Base-by-base conservation (phyloP, 2,329 filamentous ascomycete species). In the Monosporascus sp. region DNA sequence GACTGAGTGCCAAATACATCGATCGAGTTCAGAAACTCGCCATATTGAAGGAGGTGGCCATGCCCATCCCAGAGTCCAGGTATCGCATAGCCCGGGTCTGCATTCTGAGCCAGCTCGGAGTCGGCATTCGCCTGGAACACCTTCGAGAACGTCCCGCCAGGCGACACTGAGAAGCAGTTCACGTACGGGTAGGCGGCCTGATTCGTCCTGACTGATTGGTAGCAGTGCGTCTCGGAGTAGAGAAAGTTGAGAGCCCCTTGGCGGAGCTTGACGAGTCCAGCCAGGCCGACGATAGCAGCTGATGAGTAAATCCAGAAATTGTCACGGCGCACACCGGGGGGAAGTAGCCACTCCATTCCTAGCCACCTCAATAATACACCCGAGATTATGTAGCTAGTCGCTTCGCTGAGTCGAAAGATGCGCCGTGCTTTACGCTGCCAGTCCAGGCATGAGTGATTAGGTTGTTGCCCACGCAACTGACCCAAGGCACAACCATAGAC, bases 21-120 rank as follows among this genome's bases (percentile, higher is more conserved):
- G 0, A 85, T 85, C 5, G 82, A 85, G 60, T 85, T 79, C 38
- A 88, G 70, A 61, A 86, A 85, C 68, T 88, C 84, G 49, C 82
- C 86, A 64, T 86, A 88, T 60, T 80, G 78, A 18, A 85, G 65
- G 48, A 89, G 70, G 63, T 89, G 86, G 0, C 84, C 86, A 65
- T 89, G 86, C 0, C 84, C 85, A 58, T 89, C 86, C 80, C 85
- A 88, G 2, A 89, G 72, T 0, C 86, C 86, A 0, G 86, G 86
- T 26, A 87, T 79, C 2, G 80, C 84, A 59, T 81, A 77, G 0
- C 83, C 84, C 5, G 68, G 58, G 14, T 72, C 60, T 22, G 68
- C 69, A 17, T 65, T 64, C 18, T 65, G 62, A 15, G 64, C 60
- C 22, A 66, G 52, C 7, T 59, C 61, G 0, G 64, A 66, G 8